Evolutionary conservation across 1,139 yeast species (phyloP).

Genomic region (Starmera stellimalicola): DNA sequence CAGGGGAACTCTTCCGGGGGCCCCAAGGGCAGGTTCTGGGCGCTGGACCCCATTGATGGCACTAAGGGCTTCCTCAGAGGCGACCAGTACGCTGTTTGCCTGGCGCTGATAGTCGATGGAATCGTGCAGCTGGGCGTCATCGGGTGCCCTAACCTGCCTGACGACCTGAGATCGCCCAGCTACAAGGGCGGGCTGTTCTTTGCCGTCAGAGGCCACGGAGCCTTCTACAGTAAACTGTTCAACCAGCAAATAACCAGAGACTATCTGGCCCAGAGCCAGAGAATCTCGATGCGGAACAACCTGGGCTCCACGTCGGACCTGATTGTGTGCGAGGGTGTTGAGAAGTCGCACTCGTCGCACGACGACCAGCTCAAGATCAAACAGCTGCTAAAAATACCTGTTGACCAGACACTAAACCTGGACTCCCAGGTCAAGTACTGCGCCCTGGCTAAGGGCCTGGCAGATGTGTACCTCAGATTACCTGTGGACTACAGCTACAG

Average conservation of each 20-base stretch:
- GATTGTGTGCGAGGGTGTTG: constrained; percentile 92
- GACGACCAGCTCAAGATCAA: constrained; percentile 79
- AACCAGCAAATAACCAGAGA: constrained; percentile 25
- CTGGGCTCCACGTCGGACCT: constrained; percentile 22
- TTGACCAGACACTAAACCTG: constrained; percentile 50
- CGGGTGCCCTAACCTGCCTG: constrained; percentile 89
- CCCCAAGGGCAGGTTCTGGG: constrained; percentile 79
- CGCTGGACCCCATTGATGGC: constrained; percentile 96
- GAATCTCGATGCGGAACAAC: constrained; percentile 35
- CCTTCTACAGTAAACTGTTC: constrained; percentile 44
- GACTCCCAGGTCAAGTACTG: constrained; percentile 97
- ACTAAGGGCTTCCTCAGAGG: constrained; percentile 94
- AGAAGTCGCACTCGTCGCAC: constrained; percentile 90
- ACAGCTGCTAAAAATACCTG: constrained; percentile 45
- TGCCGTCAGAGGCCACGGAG: constrained; percentile 68
- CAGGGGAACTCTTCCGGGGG: constrained; percentile 77
- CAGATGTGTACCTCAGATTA: constrained; percentile 82
- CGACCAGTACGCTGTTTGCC: constrained; percentile 93
- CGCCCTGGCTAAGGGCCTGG: constrained; percentile 81
- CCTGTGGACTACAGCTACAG: constrained; percentile 70
- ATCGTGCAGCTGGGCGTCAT: constrained; percentile 81
- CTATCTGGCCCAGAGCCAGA: constrained; percentile 26
- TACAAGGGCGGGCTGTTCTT: constrained; percentile 36
- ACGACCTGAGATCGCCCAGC: constrained; percentile 29
- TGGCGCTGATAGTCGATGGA: constrained; percentile 82